These are phyloP conservation scores for Crataegus laevigata DNA, from an alignment of 306 rosid species.

Conservation along the genomic window DNA sequence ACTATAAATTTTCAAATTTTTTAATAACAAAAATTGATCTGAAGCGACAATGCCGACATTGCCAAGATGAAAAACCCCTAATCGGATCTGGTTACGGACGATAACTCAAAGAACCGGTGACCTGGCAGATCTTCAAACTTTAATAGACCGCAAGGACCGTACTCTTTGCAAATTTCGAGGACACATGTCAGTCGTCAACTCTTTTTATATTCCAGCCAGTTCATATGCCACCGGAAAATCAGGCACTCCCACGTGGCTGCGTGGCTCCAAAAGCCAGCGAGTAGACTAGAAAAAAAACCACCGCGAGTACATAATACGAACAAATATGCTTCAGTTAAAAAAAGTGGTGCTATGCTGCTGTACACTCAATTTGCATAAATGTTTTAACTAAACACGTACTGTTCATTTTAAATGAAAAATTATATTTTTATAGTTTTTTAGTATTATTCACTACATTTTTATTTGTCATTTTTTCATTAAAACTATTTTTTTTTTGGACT, in stretches of 20 bases:
- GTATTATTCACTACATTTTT: too few species aligned
- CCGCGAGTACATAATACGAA: neutral
- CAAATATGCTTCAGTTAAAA: neutral
- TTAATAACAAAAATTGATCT: neutral
- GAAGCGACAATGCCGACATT: neutral
- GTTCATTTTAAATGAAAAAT: too few species aligned
- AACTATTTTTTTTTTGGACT: too few species aligned
- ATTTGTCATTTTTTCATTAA: too few species aligned
- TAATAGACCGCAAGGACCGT: slow-evolving; percentile 18
- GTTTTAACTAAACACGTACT: too few species aligned
- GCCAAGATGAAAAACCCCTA: neutral
- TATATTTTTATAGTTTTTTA: too few species aligned
- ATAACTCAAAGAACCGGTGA: slow-evolving; percentile 27
- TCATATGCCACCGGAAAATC: slow-evolving; percentile 20
- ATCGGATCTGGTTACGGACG: slow-evolving; percentile 7
- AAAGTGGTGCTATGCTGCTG: neutral
- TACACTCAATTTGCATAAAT: too few species aligned
- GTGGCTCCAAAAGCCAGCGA: slow-evolving; percentile 8
- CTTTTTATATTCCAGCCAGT: neutral
- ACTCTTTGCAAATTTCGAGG: slow-evolving; percentile 2
- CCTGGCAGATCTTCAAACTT: neutral
- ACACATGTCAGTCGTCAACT: slow-evolving; percentile 32
- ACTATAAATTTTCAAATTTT: neutral
- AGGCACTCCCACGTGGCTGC: slow-evolving; percentile 34
- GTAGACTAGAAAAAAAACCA: neutral